Conservation (phyloP, 164 flowering plant genomes). For the Vitis riparia region DNA sequence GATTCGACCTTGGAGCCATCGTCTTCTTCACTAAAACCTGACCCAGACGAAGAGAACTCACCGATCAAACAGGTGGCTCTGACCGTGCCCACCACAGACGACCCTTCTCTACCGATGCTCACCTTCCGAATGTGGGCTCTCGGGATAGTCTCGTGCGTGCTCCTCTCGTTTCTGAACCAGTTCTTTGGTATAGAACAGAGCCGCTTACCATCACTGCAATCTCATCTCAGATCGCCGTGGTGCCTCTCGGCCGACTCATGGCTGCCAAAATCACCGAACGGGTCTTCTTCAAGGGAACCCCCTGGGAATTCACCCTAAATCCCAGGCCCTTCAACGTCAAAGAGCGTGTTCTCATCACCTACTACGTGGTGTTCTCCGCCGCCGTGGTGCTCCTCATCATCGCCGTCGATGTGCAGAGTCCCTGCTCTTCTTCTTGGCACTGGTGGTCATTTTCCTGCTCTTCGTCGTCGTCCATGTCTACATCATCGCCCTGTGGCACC, state of each 20-base stretch:
- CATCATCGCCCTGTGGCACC: constrained; percentile 88
- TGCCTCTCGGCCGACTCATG: constrained; percentile 88
- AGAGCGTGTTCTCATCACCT: constrained; percentile 87
- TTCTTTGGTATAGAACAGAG: constrained; percentile 87
- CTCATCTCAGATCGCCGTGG: constrained; percentile 90
- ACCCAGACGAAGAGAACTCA: constrained; percentile 34
- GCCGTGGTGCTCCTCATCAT: constrained; percentile 40
- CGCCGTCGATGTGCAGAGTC: constrained; percentile 41
- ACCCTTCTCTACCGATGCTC: constrained; percentile 66
- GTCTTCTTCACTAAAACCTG: constrained; percentile 3
- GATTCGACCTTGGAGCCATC: background rate
- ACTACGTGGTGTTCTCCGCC: constrained; percentile 24
- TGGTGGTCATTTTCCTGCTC: constrained; percentile 31
- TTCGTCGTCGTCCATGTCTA: constrained; percentile 70
- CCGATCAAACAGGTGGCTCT: constrained; percentile 74
- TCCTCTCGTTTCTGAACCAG: constrained; percentile 87
- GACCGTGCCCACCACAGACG: constrained; percentile 80
- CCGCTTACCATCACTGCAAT: constrained; percentile 76
- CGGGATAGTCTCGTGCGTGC: constrained; percentile 60
- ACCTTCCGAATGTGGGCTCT: constrained; percentile 91
- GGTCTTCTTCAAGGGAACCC: constrained; percentile 53
- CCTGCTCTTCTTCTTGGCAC: constrained; percentile 32
- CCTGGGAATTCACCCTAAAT: constrained; percentile 74
- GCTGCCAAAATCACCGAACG: constrained; percentile 56
- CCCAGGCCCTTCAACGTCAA: constrained; percentile 95